Evolutionary conservation across 2,329 filamentous ascomycete species (phyloP).

Genomic region (Emericellopsis atlantica): DNA sequence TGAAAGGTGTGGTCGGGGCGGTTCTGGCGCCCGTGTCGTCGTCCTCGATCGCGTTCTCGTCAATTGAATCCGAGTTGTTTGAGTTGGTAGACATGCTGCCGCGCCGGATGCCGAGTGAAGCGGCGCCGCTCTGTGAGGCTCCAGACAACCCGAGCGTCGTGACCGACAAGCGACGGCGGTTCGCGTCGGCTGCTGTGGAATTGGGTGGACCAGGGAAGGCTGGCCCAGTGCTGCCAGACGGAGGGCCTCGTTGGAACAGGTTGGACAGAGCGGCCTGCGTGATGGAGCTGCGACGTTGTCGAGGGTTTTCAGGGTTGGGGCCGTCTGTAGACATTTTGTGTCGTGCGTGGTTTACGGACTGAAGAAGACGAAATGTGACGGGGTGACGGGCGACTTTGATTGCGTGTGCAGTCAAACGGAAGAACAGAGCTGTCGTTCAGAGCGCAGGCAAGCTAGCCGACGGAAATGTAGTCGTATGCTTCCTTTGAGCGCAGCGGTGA

Average conservation of each 20-base stretch:
- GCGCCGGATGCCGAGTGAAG: slow-evolving; percentile 42
- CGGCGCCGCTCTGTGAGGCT: slow-evolving; percentile 45
- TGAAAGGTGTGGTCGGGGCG: slow-evolving; percentile 61
- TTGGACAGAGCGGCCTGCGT: slow-evolving; percentile 43
- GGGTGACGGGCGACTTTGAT: neutral
- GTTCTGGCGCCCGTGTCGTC: slow-evolving; percentile 41
- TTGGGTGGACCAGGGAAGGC: slow-evolving; percentile 25
- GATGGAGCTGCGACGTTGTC: slow-evolving; percentile 42
- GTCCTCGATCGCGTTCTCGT: slow-evolving; percentile 65
- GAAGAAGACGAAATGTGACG: slow-evolving; percentile 7
- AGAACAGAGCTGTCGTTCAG: neutral
- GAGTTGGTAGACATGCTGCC: slow-evolving; percentile 57
- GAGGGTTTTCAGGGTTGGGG: slow-evolving; percentile 21
- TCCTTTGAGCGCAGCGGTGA: neutral
- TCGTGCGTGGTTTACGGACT: too few relatives aligned
- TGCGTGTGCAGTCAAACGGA: neutral
- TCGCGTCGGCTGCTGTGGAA: slow-evolving; percentile 36
- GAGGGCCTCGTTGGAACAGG: slow-evolving; percentile 46
- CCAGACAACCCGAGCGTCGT: slow-evolving; percentile 64
- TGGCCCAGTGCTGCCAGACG: slow-evolving; percentile 27
- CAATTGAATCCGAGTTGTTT: slow-evolving; percentile 45
- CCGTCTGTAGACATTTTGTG: slow-evolving; percentile 6
- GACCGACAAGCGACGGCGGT: slow-evolving; percentile 60
- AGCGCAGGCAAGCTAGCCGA: slow-evolving; percentile 8
- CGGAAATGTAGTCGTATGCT: slow-evolving; percentile 1